These are phyloP conservation scores for Fusarium beomiforme DNA, from an alignment of 2,329 filamentous ascomycete genomes.

Conservation along the genomic window DNA sequence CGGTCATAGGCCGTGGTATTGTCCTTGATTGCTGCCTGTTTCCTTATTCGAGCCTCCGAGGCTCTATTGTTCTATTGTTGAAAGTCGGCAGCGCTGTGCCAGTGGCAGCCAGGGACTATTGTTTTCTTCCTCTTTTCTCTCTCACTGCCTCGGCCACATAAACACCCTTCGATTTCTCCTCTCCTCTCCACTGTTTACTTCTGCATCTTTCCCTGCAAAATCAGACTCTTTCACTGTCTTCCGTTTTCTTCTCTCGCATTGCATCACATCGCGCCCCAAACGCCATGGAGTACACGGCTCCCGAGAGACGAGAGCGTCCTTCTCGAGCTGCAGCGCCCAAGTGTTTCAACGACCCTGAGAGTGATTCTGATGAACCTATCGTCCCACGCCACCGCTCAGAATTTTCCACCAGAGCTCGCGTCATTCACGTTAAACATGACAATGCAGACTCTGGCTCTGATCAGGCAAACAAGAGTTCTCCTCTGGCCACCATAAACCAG, in stretches of 20 bases:
- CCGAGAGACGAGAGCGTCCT: conserved; percentile 8
- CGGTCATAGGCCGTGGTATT: not conserved
- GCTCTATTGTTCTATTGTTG: not conserved
- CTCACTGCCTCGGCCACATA: not conserved
- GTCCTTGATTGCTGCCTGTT: not conserved
- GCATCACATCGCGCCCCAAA: not conserved
- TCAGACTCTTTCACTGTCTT: not conserved
- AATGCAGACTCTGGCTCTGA: not conserved
- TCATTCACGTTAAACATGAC: not conserved
- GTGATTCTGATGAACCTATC: not conserved
- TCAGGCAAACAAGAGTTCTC: not conserved
- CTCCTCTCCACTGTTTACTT: not conserved
- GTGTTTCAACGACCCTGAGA: conserved; percentile 1
- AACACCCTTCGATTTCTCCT: not conserved
- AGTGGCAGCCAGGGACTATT: conserved; percentile 2
- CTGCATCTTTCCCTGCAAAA: not conserved
- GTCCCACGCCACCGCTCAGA: not conserved
- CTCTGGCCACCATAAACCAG: not conserved
- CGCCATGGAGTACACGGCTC: not conserved
- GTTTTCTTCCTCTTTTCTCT: not conserved
- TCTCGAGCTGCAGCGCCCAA: conserved; percentile 13
- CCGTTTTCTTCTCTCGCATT: not conserved
- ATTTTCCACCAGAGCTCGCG: not conserved
- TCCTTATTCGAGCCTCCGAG: not conserved
- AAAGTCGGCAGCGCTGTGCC: not conserved